Conservation (phyloP, 2,329 filamentous ascomycete species). For the Epichloe gansuensis region DNA sequence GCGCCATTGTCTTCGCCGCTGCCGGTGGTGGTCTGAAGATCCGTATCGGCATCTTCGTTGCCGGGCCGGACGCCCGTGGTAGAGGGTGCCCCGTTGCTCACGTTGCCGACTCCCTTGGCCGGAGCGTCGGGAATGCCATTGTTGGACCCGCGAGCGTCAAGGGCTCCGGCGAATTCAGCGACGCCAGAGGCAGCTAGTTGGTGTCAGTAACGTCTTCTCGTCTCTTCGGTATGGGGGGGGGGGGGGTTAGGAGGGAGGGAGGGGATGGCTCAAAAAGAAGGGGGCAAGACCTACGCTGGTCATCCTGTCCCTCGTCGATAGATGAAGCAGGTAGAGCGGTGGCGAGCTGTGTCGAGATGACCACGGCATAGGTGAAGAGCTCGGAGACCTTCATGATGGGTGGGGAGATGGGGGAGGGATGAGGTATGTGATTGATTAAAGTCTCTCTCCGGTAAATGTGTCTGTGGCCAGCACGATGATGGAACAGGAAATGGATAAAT, state of each 20-base stretch:
- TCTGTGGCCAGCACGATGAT: no score
- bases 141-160: background rate
- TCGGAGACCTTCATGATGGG: slow-evolving; percentile 3
- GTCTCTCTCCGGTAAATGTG: no score
- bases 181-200: background rate
- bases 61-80: background rate
- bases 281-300: background rate
- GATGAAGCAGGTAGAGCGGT: background rate
- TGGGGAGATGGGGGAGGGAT: no score
- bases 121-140: background rate
- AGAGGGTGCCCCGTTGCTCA: background rate
- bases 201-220: background rate
- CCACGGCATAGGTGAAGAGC: slow-evolving; percentile 1
- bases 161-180: background rate
- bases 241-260: background rate
- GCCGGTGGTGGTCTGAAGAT: background rate
- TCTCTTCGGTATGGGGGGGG: background rate
- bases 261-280: background rate
- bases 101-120: background rate
- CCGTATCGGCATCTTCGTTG: background rate
- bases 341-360: background rate
- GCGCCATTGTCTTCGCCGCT: background rate
- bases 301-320: background rate
- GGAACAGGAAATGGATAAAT: background rate
- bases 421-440: no score